These are phyloP conservation scores for Monosporascus sp. DNA, from an alignment of 2,329 filamentous ascomycete species.

Conservation along the genomic window DNA sequence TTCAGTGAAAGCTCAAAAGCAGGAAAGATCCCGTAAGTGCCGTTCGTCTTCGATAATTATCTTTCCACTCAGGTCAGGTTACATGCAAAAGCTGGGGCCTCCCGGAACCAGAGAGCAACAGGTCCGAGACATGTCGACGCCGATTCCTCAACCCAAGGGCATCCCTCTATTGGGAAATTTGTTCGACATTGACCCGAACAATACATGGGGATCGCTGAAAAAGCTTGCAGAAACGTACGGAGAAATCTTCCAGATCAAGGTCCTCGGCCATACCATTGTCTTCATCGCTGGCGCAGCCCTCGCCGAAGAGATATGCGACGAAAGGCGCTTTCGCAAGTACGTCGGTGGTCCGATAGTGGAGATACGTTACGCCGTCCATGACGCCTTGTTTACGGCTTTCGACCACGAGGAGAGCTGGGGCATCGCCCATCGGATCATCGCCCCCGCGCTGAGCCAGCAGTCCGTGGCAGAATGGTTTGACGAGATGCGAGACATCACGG, in stretches of 20 bases:
- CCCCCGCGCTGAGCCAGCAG: constrained; percentile 34
- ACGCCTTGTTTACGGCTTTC: constrained; percentile 47
- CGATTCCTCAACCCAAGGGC: constrained; percentile 45
- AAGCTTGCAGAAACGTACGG: constrained; percentile 43
- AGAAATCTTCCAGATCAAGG: constrained; percentile 39
- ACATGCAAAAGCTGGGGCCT: too few species aligned
- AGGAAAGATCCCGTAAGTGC: too few species aligned
- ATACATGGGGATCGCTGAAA: constrained; percentile 45
- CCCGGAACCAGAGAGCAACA: too few species aligned
- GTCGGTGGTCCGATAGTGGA: constrained; percentile 48
- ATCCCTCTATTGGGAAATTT: constrained; percentile 47
- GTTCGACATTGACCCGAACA: constrained; percentile 40
- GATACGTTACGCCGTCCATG: constrained; percentile 44
- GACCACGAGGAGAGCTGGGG: constrained; percentile 44
- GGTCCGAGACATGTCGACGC: constrained; percentile 30
- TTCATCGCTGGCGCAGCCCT: constrained; percentile 36
- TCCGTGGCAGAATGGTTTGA: constrained; percentile 31
- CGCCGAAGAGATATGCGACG: constrained; percentile 41
- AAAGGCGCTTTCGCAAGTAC: constrained; percentile 49
- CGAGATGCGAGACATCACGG: constrained; percentile 43
- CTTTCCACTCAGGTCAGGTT: too few species aligned
- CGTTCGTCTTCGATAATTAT: too few species aligned
- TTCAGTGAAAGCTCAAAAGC: too few species aligned
- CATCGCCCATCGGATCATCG: constrained; percentile 47
- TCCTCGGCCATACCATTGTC: constrained; percentile 33